Evolutionary conservation across 164 flowering plant genomes (phyloP), one percentile per base, ranked within the genome.

Genomic region (Piper longum): DNA sequence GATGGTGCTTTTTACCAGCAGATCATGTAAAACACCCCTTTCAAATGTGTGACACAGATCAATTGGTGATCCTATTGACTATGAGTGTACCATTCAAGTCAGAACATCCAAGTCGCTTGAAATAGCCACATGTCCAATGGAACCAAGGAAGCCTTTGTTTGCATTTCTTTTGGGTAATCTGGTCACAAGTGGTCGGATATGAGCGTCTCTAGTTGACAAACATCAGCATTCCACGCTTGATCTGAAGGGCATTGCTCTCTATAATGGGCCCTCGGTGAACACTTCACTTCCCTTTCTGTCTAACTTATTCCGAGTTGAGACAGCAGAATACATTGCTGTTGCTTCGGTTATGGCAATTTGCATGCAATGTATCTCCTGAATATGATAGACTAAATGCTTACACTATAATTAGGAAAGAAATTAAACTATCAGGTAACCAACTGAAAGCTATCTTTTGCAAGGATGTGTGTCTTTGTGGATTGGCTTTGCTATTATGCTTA

Each of bases 161-260:
- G 81, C 80, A 14, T 67, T 83, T 26, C 81, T 66, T 71, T 56
- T 87, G 79, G 64, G 52, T 0, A 87, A 84, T 70, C 45, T 82
- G 9, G 72, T 79, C 0, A 72, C 88, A 2, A 74, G 75, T 66
- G 80, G 17, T 40, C 71, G 90, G 54, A 81, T 85, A 51, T 87
- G 93, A 88, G 71, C 62, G 14, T 75, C 86, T 0, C 64, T 19
- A 13, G 54, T 52, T 70, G 77, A 64, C 36, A 26, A 26, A 5
- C 12, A 5, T 13, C 13, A 14, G 43, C 52, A 12, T 12, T 2
- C 8, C 57, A 5, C 12, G 17, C 13, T 48, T 9, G 3, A 48
- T 9, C 6, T 39, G 9, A 39, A 36, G 1, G 5, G 11, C 43
- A 8, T 19, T 14, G 43, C 42, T 14, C 16, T 59, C 16, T 59